Conservation (phyloP, 495 filamentous ascomycete genomes). For the Glarea lozoyensis region DNA sequence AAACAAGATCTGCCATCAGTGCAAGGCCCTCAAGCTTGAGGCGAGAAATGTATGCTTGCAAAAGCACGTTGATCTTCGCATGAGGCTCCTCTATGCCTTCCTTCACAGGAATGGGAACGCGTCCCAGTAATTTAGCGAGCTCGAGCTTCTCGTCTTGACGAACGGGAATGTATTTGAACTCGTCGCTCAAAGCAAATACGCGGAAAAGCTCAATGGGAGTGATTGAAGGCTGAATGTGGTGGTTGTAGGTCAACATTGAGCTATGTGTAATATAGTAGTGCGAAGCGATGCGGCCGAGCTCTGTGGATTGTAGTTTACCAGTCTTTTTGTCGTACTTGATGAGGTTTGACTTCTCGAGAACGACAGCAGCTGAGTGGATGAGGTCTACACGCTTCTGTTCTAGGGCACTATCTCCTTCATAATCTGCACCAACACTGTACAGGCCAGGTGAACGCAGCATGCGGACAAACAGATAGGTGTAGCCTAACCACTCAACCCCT, state of each 20-base stretch:
- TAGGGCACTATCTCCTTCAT: conserved; percentile 81
- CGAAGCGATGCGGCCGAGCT: conserved; percentile 89
- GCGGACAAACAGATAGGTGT: conserved; percentile 95
- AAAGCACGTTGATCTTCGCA: conserved; percentile 96
- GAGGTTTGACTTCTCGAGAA: conserved; percentile 79
- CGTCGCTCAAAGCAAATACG: conserved; percentile 92
- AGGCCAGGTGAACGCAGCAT: conserved; percentile 95
- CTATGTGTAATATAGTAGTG: conserved; percentile 97
- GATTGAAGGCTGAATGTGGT: conserved; percentile 86
- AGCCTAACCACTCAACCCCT: conserved; percentile 96
- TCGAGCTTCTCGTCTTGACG: conserved; percentile 97
- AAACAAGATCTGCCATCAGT: conserved; percentile 97
- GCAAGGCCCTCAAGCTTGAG: conserved; percentile 90
- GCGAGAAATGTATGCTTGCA: conserved; percentile 94
- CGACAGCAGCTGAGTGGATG: conserved; percentile 83
- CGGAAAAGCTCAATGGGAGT: conserved; percentile 92
- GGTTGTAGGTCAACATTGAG: conserved; percentile 95
- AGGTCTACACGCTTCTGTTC: conserved; percentile 97
- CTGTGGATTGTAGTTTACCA: conserved; percentile 81
- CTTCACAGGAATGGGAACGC: conserved; percentile 94
- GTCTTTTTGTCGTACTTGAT: conserved; percentile 94
- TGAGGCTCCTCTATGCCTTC: conserved; percentile 95
- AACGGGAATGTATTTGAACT: conserved; percentile 99
- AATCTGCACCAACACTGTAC: conserved; percentile 93
- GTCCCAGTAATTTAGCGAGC: conserved; percentile 78